Percentiles rank a stretch among this genome's conserved stretches.
phyloP scores from a whole-genome alignment of 163 green algal genomes.

The Chloromonas sp. region DNA sequence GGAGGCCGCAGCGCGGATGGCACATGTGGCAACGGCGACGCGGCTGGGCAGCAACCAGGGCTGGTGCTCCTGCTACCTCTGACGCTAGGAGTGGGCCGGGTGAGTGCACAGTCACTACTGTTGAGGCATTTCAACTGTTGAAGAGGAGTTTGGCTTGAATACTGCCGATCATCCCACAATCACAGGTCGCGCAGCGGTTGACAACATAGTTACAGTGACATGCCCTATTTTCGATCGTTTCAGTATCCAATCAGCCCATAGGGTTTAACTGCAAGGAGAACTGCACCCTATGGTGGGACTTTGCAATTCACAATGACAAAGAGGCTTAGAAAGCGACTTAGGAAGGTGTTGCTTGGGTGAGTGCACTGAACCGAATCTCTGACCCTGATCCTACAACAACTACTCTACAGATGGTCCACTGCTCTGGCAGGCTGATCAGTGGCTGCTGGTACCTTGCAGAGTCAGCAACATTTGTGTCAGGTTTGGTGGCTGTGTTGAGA shows the following conservation, averaged over 20 bases:
- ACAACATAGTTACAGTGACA: no score
- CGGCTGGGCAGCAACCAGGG: conserved; percentile 13
- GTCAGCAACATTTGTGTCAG: no score
- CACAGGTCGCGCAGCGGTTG: neutral
- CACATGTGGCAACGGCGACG: neutral
- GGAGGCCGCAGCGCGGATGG: neutral
- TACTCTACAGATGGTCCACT: no score
- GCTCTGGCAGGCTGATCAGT: no score
- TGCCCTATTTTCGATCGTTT: no score
- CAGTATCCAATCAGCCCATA: no score
- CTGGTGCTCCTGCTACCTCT: conserved; percentile 84
- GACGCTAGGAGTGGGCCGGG: conserved; percentile 78
- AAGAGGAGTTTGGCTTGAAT: neutral
- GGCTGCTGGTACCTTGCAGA: no score
- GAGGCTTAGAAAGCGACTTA: neutral
- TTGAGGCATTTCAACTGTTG: neutral
- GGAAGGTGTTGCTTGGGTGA: neutral
- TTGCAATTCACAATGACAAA: no score
- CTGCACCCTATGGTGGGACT: no score
- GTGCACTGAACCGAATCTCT: neutral
- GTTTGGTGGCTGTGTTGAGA: no score
- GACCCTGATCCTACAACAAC: no score
- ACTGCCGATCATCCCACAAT: neutral
- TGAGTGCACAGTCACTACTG: conserved; percentile 22
- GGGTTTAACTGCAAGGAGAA: no score